A percentile compares a stretch with the other conserved stretches of the same genome.
These are phyloP conservation scores for Cetradonia linearis DNA, from an alignment of 495 filamentous ascomycete species.

Conservation along the genomic window DNA sequence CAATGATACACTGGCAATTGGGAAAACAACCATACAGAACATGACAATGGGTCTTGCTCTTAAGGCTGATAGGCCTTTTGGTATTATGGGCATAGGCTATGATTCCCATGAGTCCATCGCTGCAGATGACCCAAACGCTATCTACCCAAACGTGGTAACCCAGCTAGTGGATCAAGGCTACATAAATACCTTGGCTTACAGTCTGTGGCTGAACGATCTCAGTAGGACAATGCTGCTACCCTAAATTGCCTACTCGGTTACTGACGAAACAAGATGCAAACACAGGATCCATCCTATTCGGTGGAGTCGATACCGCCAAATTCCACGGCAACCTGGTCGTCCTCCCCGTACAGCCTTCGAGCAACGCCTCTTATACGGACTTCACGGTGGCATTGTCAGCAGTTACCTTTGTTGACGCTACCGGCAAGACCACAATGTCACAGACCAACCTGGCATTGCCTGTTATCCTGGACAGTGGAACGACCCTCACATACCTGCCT, in stretches of 20 bases:
- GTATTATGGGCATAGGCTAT: constrained; percentile 82
- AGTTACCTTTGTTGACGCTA: constrained; percentile 41
- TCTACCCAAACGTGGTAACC: constrained; percentile 60
- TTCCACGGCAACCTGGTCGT: constrained; percentile 58
- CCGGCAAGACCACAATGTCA: constrained; percentile 35
- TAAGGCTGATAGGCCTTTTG: constrained; percentile 35
- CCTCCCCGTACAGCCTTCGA: constrained; percentile 53
- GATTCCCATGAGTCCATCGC: constrained; percentile 56
- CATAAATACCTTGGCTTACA: constrained; percentile 69
- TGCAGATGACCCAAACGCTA: constrained; percentile 38
- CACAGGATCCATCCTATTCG: constrained; percentile 76
- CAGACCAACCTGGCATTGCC: constrained; percentile 44
- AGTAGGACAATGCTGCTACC: constrained; percentile 31
- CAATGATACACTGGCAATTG: constrained; percentile 60
- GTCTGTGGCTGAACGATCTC: constrained; percentile 78
- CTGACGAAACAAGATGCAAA: constrained; percentile 35
- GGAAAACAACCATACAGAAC: constrained; percentile 42
- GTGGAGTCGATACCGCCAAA: constrained; percentile 70
- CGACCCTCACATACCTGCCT: constrained; percentile 64
- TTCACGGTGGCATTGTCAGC: constrained; percentile 69
- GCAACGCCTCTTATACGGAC: constrained; percentile 44
- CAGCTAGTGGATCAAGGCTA: constrained; percentile 52
- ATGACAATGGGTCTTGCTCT: constrained; percentile 31
- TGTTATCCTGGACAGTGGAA: constrained; percentile 73
- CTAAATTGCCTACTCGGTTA: not conserved